Evolutionary conservation across 768 basidiomycete genomes (phyloP).

Genomic region (Pisolithus tinctorius): DNA sequence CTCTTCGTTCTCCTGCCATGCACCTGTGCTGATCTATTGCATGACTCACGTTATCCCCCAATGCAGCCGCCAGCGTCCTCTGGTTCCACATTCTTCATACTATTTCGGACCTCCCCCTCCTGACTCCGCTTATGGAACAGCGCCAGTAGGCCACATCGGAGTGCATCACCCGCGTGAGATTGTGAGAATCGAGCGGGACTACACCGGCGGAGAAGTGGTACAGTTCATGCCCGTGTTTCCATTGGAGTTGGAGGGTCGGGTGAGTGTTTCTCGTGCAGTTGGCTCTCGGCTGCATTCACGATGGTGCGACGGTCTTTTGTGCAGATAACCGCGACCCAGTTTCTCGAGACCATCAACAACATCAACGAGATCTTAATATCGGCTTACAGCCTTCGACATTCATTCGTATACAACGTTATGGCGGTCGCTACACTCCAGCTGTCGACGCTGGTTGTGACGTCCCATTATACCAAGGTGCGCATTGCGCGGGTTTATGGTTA

Average conservation of each 20-base stretch:
- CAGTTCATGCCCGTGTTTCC: slow-evolving; percentile 90
- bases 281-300: too few species aligned
- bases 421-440: slow-evolving; percentile 78
- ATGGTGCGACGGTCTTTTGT: neutral
- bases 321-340: slow-evolving; percentile 87
- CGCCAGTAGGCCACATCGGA: slow-evolving; percentile 80
- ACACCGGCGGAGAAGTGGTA: slow-evolving; percentile 79
- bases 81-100: slow-evolving; percentile 76
- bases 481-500: neutral
- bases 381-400: slow-evolving; percentile 70
- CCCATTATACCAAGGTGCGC: slow-evolving; percentile 79
- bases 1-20: too few species aligned
- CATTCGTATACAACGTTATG: slow-evolving; percentile 73
- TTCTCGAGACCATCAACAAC: slow-evolving; percentile 82
- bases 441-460: slow-evolving; percentile 56
- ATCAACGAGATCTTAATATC: slow-evolving; percentile 85
- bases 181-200: slow-evolving; percentile 88
- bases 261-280: slow-evolving; percentile 32
- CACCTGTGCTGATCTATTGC: too few species aligned
- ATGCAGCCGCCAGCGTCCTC: slow-evolving; percentile 32
- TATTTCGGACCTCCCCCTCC: slow-evolving; percentile 75
- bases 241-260: slow-evolving; percentile 88
- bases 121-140: slow-evolving; percentile 75
- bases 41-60: slow-evolving; percentile 13
- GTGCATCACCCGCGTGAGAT: slow-evolving; percentile 89